Evolutionary conservation across 1,139 yeast genomes (phyloP).

Genomic region (Pichiaceae sp.): DNA sequence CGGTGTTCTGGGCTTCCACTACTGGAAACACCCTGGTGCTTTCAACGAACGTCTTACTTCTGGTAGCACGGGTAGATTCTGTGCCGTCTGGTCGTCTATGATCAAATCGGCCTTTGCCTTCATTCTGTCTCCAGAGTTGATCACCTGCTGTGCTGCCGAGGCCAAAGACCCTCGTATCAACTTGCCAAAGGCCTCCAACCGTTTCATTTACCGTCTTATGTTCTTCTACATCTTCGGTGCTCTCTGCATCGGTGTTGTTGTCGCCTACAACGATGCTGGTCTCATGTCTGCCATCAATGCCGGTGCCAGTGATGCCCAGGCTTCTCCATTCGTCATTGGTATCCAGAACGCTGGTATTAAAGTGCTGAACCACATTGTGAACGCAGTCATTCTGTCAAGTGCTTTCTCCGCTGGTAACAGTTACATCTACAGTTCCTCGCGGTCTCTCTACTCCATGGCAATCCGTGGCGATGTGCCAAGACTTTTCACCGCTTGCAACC

Average conservation of each 20-base stretch:
- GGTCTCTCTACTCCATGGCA: slow-evolving; percentile 49
- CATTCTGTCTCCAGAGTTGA: slow-evolving; percentile 47
- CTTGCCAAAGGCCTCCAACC: slow-evolving; percentile 37
- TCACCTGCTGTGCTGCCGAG: slow-evolving; percentile 42
- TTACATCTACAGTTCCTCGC: slow-evolving; percentile 44
- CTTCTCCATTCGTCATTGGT: slow-evolving; percentile 42
- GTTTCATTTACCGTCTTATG: slow-evolving; percentile 38
- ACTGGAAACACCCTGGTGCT: slow-evolving; percentile 57
- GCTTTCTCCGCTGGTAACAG: slow-evolving; percentile 34
- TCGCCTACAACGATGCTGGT: slow-evolving; percentile 27
- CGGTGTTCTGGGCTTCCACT: slow-evolving; percentile 46
- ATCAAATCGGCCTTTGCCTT: slow-evolving; percentile 76
- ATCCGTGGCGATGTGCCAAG: slow-evolving; percentile 56
- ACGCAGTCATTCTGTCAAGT: slow-evolving; percentile 31
- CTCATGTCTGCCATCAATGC: slow-evolving; percentile 25
- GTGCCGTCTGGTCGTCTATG: slow-evolving; percentile 50
- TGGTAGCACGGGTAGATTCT: slow-evolving; percentile 45
- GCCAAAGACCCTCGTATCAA: slow-evolving; percentile 37
- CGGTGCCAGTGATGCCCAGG: slow-evolving; percentile 26
- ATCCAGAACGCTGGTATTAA: slow-evolving; percentile 28
- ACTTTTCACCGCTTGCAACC: slow-evolving; percentile 44
- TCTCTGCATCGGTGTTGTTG: slow-evolving; percentile 38
- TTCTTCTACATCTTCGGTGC: slow-evolving; percentile 38
- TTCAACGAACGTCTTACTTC: slow-evolving; percentile 38
- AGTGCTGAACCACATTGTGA: slow-evolving; percentile 27